These are phyloP conservation scores for Cadophora malorum DNA, from an alignment of 2,329 filamentous ascomycete species.

Conservation along the genomic window DNA sequence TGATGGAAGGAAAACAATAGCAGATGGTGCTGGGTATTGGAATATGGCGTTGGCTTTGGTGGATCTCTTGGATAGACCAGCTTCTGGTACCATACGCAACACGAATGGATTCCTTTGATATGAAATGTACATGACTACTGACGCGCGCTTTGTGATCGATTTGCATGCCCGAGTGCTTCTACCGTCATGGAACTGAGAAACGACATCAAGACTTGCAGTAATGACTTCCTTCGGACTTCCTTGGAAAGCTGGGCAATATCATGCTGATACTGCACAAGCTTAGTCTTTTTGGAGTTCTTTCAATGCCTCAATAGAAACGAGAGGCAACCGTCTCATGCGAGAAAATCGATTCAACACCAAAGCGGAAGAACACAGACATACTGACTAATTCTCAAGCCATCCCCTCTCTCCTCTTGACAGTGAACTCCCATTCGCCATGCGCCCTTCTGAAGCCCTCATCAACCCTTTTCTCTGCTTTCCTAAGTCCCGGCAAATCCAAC, in stretches of 20 bases:
- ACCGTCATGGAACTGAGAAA: background rate
- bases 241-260: background rate
- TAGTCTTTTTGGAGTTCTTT: background rate
- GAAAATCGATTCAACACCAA: background rate
- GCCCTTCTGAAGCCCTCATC: slow-evolving; percentile 19
- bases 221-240: too few species aligned
- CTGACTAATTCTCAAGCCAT: background rate
- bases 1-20: background rate
- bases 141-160: background rate
- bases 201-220: too few species aligned
- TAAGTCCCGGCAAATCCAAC: slow-evolving; percentile 28
- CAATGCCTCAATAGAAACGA: background rate
- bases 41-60: background rate
- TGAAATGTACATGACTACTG: background rate
- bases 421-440: slow-evolving; percentile 19
- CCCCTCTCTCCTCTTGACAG: slow-evolving; percentile 7
- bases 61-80: background rate
- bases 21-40: background rate
- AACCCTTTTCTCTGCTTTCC: slow-evolving; percentile 17
- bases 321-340: background rate
- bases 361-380: background rate
- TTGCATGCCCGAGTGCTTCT: background rate
- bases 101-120: background rate
- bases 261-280: background rate
- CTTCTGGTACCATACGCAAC: background rate